Evolutionary conservation across 352 stramenopile genomes (phyloP).

Genomic region (Aphanomyces cochlioides): DNA sequence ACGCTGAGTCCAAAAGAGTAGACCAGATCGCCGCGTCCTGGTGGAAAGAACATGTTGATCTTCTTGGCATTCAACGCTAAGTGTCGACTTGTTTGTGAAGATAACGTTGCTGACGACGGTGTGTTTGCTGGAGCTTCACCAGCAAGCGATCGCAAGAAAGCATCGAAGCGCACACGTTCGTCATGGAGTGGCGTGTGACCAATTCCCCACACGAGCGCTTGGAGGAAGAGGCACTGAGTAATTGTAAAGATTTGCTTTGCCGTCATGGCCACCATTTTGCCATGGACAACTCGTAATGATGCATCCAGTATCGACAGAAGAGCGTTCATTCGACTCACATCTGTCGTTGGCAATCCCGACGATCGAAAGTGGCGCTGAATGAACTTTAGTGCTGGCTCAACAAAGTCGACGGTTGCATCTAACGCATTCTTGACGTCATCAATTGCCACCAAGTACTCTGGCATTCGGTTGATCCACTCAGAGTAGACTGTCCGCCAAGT

Average conservation of each 20-base stretch:
- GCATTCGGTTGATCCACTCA: conserved; percentile 45
- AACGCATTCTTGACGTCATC: conserved; percentile 39
- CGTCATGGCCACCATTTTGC: conserved; percentile 56
- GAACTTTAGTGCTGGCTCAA: conserved; percentile 47
- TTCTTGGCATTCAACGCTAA: conserved; percentile 34
- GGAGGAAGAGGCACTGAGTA: conserved; percentile 62
- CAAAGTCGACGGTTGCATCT: conserved; percentile 44
- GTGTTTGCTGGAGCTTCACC: conserved; percentile 14
- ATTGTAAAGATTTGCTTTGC: conserved; percentile 57
- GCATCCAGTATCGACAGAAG: conserved; percentile 54
- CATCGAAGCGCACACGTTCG: conserved; percentile 61
- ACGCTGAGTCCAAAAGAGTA: conserved; percentile 66
- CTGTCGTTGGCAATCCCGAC: neutral
- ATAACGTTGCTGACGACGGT: neutral
- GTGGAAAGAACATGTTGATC: conserved; percentile 32
- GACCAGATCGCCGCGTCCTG: conserved; percentile 33
- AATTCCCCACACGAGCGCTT: conserved; percentile 69
- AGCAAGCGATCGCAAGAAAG: conserved; percentile 53
- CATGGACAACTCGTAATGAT: conserved; percentile 46
- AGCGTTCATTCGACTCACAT: conserved; percentile 30
- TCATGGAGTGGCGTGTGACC: conserved; percentile 43
- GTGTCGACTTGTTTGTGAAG: conserved; percentile 8
- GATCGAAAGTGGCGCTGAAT: conserved; percentile 41
- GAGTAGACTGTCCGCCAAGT: conserved; percentile 39
- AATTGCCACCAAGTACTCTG: conserved; percentile 36